phyloP scores from a whole-genome alignment of 495 filamentous ascomycete genomes.

The Penicillium atrosanguineum region DNA sequence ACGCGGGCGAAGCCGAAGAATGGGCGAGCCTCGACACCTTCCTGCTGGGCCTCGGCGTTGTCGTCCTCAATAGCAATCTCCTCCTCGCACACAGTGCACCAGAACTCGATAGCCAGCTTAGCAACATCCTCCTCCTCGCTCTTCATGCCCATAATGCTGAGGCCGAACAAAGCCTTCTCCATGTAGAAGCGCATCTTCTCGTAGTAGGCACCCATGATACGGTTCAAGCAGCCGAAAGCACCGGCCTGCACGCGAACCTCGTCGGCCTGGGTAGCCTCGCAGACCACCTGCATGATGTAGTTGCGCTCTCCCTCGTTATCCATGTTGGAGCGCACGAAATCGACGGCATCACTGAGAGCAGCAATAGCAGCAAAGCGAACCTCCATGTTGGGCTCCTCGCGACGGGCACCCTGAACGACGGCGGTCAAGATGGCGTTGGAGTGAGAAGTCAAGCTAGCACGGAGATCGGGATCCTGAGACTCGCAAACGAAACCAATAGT shows the following conservation, averaged over 20 bases:
- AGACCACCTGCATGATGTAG: constrained; percentile 99
- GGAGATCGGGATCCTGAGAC: constrained; percentile 82
- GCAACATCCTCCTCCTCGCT: constrained; percentile 95
- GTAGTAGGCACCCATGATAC: constrained; percentile 97
- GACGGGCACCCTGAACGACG: constrained; percentile 93
- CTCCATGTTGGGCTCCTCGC: constrained; percentile 87
- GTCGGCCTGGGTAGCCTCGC: constrained; percentile 91
- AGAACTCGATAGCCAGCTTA: constrained; percentile 97
- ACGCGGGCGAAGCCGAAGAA: constrained; percentile 91
- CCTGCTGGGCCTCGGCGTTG: constrained; percentile 74
- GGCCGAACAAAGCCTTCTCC: constrained; percentile 97
- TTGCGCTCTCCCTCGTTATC: constrained; percentile 98
- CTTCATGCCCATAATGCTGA: constrained; percentile 99
- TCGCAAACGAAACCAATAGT: constrained; percentile 98
- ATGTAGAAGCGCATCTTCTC: constrained; percentile 99
- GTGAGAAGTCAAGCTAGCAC: constrained; percentile 75
- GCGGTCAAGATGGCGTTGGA: constrained; percentile 98
- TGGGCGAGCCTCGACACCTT: constrained; percentile 74
- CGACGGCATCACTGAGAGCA: constrained; percentile 92
- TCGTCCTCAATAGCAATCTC: constrained; percentile 97
- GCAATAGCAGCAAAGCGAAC: constrained; percentile 89
- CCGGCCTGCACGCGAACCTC: constrained; percentile 90
- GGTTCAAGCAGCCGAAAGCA: constrained; percentile 93
- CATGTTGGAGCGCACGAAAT: constrained; percentile 97
- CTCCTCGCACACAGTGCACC: constrained; percentile 99